These are phyloP conservation scores for Solanum rostratum DNA, from an alignment of 257 asterid genomes.

Conservation along the genomic window DNA sequence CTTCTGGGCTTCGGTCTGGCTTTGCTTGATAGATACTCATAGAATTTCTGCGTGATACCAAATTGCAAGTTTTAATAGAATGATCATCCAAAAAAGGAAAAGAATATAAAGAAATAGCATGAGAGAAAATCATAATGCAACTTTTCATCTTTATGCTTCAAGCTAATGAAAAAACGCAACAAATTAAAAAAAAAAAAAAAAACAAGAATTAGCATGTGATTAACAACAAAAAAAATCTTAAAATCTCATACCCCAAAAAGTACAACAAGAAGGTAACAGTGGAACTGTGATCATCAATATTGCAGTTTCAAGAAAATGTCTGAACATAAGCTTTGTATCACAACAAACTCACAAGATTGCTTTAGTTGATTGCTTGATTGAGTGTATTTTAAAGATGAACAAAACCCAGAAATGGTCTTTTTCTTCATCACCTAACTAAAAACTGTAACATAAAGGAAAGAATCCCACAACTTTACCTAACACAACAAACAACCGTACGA, in stretches of 20 bases:
- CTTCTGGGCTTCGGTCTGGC: conserved; percentile 85
- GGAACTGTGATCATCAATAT: background rate
- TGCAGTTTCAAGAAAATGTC: background rate
- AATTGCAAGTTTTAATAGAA: background rate
- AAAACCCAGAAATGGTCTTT: background rate
- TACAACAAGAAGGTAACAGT: background rate
- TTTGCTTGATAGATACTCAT: conserved; percentile 76
- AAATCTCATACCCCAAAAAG: background rate
- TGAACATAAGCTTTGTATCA: background rate
- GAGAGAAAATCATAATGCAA: background rate
- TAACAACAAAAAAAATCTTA: background rate
- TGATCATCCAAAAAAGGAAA: background rate
- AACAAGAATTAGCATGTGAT: background rate
- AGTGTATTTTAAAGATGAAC: background rate
- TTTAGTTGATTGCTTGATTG: background rate
- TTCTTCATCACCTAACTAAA: background rate
- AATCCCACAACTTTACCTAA: conserved; percentile 10
- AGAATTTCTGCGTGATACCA: conserved; percentile 49
- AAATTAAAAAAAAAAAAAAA: background rate
- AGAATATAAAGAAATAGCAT: background rate
- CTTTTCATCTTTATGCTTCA: background rate
- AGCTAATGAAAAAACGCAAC: background rate
- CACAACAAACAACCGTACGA: background rate
- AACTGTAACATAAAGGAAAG: background rate
- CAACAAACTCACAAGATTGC: background rate